These are phyloP conservation scores for Gymnopilus dilepis DNA, from an alignment of 768 basidiomycete genomes.

Conservation along the genomic window DNA sequence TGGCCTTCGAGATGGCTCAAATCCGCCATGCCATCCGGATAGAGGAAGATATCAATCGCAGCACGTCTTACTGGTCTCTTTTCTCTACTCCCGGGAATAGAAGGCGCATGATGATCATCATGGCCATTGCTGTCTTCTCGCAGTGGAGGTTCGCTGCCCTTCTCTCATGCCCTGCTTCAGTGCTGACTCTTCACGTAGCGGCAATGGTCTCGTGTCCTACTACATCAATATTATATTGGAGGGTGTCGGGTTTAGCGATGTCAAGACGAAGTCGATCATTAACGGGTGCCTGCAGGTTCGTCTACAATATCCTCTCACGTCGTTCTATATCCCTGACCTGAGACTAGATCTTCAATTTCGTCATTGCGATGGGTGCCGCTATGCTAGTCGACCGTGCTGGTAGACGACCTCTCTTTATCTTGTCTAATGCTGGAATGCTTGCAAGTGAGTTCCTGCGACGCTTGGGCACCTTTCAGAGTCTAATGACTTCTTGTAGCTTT, in stretches of 20 bases:
- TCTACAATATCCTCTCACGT: background rate
- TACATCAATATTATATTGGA: conserved; percentile 75
- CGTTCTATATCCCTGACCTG: conserved; percentile 2
- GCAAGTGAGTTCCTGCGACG: conserved; percentile 42
- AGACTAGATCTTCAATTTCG: conserved; percentile 63
- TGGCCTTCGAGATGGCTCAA: conserved; percentile 63
- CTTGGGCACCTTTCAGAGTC: background rate
- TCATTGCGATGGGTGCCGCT: conserved; percentile 61
- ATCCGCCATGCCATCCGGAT: conserved; percentile 70
- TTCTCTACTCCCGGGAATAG: conserved; percentile 71
- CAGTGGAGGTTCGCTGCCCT: conserved; percentile 67
- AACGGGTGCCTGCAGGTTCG: conserved; percentile 29
- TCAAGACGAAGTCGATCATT: conserved; percentile 46
- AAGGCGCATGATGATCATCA: conserved; percentile 68
- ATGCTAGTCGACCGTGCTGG: conserved; percentile 71
- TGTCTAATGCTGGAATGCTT: conserved; percentile 63
- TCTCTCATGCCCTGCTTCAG: background rate
- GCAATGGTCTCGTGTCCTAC: conserved; percentile 74
- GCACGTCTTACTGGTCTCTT: conserved; percentile 55
- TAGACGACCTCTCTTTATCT: conserved; percentile 69
- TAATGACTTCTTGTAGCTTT: conserved; percentile 46
- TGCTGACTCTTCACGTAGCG: conserved; percentile 38
- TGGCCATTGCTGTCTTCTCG: conserved; percentile 71
- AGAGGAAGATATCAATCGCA: conserved; percentile 59
- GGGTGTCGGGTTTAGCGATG: conserved; percentile 61